These are phyloP conservation scores for Fomitiporia mediterranea DNA, from an alignment of 1,284 basidiomycete genomes.

Conservation along the genomic window DNA sequence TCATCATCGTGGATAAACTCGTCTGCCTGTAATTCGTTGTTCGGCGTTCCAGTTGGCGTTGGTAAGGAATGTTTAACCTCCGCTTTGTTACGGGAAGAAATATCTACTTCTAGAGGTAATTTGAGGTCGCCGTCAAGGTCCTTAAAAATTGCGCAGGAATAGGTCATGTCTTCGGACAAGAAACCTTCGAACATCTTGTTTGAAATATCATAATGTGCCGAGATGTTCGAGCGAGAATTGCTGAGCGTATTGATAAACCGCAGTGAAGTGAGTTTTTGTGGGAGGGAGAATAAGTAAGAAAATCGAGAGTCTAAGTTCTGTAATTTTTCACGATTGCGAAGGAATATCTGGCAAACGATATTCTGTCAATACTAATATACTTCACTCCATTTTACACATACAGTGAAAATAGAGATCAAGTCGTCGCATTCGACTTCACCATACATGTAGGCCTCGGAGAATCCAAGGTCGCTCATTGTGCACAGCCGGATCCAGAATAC, in stretches of 20 bases:
- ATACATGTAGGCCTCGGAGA: conserved; percentile 73
- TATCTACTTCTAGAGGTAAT: conserved; percentile 3
- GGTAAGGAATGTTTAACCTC: background rate
- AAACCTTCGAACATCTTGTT: conserved; percentile 62
- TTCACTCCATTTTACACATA: conserved; percentile 27
- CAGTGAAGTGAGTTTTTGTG: conserved; percentile 53
- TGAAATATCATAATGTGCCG: conserved; percentile 71
- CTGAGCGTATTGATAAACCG: conserved; percentile 59
- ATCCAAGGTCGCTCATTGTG: conserved; percentile 63
- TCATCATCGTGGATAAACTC: conserved; percentile 39
- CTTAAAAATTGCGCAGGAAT: conserved; percentile 71
- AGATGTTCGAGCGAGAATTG: conserved; percentile 66
- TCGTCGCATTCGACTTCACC: conserved; percentile 67
- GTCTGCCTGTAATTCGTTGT: background rate
- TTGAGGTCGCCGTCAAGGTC: conserved; percentile 59
- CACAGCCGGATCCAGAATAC: conserved; percentile 65
- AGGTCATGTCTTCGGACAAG: conserved; percentile 76
- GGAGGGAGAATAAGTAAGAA: conserved; percentile 51
- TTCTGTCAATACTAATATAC: background rate
- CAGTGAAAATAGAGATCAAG: conserved; percentile 57
- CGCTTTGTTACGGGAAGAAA: background rate
- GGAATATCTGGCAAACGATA: conserved; percentile 48
- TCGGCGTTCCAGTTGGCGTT: conserved; percentile 13
- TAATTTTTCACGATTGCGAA: conserved; percentile 53
- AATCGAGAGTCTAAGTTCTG: conserved; percentile 42